These are phyloP conservation scores for Entoloma clypeatum DNA, from an alignment of 1,284 basidiomycete genomes.

Conservation along the genomic window DNA sequence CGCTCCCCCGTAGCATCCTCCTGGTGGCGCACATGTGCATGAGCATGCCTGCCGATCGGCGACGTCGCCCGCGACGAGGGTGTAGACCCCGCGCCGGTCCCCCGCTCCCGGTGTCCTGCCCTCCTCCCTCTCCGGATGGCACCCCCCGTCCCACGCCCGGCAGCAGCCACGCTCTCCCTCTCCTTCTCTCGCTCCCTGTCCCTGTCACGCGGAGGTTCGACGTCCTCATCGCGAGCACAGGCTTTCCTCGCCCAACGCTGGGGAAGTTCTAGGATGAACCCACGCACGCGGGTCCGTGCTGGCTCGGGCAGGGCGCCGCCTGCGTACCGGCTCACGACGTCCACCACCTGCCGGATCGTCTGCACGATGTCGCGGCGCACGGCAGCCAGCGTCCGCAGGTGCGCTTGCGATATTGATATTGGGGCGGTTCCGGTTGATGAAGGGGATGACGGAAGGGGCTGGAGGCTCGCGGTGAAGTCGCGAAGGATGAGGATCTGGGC, in stretches of 20 bases:
- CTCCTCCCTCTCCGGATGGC: conserved; percentile 28
- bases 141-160: conserved; percentile 35
- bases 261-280: conserved; percentile 80
- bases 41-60: conserved; percentile 20
- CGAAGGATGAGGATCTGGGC: conserved; percentile 82
- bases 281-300: conserved; percentile 71
- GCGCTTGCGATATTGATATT: conserved; percentile 31
- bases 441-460: conserved; percentile 38
- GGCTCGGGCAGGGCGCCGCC: conserved; percentile 85
- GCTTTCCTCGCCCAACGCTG: conserved; percentile 65
- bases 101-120: conserved; percentile 31
- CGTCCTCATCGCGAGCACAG: conserved; percentile 21
- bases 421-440: conserved; percentile 22
- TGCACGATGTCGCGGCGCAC: conserved; percentile 82
- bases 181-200: conserved; percentile 21
- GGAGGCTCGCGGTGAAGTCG: conserved; percentile 74
- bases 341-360: conserved; percentile 85
- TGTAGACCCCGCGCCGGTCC: conserved; percentile 25
- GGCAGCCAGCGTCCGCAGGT: conserved; percentile 64
- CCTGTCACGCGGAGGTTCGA: too few relatives aligned
- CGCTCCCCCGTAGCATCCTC: conserved; percentile 19
- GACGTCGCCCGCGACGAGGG: conserved; percentile 31
- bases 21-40: conserved; percentile 18
- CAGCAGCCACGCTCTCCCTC: conserved; percentile 34
- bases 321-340: conserved; percentile 84